Evolutionary conservation across 495 filamentous ascomycete species (phyloP), one percentile per base, ranked within the genome.

Genomic region (Articulospora tetracladia): DNA sequence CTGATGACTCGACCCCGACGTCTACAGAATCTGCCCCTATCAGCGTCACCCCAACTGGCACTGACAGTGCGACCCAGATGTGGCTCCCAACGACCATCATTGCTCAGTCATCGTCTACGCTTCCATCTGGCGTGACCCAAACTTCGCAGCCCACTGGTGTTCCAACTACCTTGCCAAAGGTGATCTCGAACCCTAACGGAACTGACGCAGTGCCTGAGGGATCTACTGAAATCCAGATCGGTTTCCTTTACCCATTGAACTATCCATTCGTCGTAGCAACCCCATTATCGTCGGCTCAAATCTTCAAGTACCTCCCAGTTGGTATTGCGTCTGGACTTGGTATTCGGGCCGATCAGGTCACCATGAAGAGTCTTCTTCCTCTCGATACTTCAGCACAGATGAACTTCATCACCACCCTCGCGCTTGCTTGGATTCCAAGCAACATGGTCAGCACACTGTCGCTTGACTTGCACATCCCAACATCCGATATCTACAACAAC

Each of bases 351-450:
- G 59, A 69, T 7, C 73, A 89, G 50, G 76, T 90, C 22, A 69
- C 74, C 22, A 91, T 96, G 80, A 80, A 84, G 59, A 84, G 81
- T 52, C 83, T 98, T 51, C 75, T 85, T 60, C 92, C 94, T 10
- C 86, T 89, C 70, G 86, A 97, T 69, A 96, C 90, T 17, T 80
- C 78, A 22, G 66, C 73, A 36, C 80, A 72, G 46, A 76, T 87
- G 27, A 88, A 89, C 27, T 98, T 88, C 74, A 83, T 95, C 64
- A 92, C 92, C 1, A 97, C 93, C 1, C 72, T 95, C 41, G 92
- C 90, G 26, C 72, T 87, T 63, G 81, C 84, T 25, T 93, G 83
- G 66, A 86, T 96, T 64, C 93, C 93, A 4, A 70, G 62, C 1
- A 79, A 82, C 62, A 72, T 86, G 70, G 78, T 93, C 48, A 77